Percentiles rank a stretch among this genome's conserved stretches.
Evolutionary conservation across 148 eudicot species (phyloP).

Genomic region (Tetragonia tetragonoides): DNA sequence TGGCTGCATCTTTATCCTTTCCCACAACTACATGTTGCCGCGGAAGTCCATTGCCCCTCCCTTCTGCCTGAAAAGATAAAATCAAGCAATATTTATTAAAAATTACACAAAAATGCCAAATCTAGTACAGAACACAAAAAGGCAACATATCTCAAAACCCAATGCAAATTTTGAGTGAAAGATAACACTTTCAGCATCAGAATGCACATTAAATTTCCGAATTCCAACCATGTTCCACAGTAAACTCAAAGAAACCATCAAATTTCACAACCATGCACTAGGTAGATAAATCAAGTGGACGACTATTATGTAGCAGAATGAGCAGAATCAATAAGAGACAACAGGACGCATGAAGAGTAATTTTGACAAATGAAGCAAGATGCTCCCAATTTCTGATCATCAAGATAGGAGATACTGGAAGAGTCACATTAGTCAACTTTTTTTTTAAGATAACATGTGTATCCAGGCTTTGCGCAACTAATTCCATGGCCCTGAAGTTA

Average conservation of each 20-base stretch:
- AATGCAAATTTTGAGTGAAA: background rate
- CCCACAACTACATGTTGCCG: conserved; percentile 60
- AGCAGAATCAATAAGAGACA: background rate
- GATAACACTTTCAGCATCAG: background rate
- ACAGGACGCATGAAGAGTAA: background rate
- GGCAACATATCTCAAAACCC: background rate
- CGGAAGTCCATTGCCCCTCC: conserved; percentile 49
- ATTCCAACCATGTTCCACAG: background rate
- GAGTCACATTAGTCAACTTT: too few relatives aligned
- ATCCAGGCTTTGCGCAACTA: too few relatives aligned
- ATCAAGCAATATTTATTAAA: background rate
- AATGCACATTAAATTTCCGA: background rate
- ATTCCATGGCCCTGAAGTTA: too few relatives aligned
- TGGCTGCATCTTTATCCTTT: conserved; percentile 67
- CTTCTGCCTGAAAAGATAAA: conserved; percentile 51
- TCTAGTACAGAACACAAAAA: background rate
- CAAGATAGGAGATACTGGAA: background rate
- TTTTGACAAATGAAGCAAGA: background rate
- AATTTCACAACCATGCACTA: background rate
- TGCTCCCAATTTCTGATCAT: background rate
- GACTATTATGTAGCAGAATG: background rate
- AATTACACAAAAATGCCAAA: background rate
- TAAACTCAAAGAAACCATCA: background rate
- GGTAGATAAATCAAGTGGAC: background rate
- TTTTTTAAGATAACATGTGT: too few relatives aligned